Percentiles rank a stretch among this genome's conserved stretches.
Evolutionary conservation across 2,329 filamentous ascomycete species (phyloP).

Genomic region (Arthrocladium fulminans): DNA sequence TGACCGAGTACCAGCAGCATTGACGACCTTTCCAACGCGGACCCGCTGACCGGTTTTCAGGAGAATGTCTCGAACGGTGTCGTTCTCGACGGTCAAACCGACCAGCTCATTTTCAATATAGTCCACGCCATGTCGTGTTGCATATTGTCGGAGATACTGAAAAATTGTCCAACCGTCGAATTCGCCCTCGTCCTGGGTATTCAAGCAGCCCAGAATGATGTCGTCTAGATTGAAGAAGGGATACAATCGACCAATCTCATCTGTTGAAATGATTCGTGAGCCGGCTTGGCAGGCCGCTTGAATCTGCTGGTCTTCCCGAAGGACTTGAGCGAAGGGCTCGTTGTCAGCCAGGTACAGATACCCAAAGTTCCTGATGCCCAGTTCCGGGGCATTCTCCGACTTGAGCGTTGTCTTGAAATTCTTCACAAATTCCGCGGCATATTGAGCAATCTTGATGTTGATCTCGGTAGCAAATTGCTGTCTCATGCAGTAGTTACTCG

Average conservation of each 20-base stretch:
- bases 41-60: neutral
- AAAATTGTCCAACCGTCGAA: conserved; percentile 17
- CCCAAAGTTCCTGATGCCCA: neutral
- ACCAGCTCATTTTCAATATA: conserved; percentile 1
- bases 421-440: conserved; percentile 16
- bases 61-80: neutral
- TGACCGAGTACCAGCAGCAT: conserved; percentile 1
- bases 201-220: conserved; percentile 14
- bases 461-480: conserved; percentile 20
- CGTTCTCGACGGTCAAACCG: neutral
- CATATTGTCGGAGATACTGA: conserved; percentile 11
- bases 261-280: neutral
- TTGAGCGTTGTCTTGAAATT: neutral
- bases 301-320: neutral
- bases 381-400: neutral
- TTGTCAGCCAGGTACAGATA: conserved; percentile 4
- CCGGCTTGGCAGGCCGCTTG: neutral
- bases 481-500: conserved; percentile 20
- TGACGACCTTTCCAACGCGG: neutral
- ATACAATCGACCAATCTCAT: conserved; percentile 4
- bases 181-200: conserved; percentile 14
- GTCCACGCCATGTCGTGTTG: conserved; percentile 4
- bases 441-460: conserved; percentile 18
- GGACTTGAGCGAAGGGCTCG: conserved; percentile 2
- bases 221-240: conserved; percentile 14